Percentiles rank a stretch among this genome's conserved stretches.
These are phyloP conservation scores for Thamnidium elegans DNA, from an alignment of 192 early-diverging fungal species.

Conservation along the genomic window DNA sequence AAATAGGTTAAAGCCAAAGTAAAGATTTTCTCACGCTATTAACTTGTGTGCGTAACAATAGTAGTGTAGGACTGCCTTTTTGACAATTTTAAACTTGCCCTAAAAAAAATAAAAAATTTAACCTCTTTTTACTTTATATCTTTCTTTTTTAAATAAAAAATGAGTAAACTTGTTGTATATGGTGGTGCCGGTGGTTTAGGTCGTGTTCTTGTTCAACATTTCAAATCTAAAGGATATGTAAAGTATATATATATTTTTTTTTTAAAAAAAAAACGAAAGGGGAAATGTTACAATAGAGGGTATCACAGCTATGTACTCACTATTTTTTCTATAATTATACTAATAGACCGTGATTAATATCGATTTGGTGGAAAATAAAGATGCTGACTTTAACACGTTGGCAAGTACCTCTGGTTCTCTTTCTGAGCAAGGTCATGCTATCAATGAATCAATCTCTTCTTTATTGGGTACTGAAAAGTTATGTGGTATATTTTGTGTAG, in stretches of 20 bases:
- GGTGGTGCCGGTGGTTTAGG: constrained; percentile 93
- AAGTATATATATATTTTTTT: constrained; percentile 10
- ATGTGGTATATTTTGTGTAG: constrained; percentile 86
- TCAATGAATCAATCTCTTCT: constrained; percentile 39
- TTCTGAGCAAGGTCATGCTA: constrained; percentile 58
- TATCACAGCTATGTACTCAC: no score
- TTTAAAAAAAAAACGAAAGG: background rate
- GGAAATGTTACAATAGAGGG: background rate
- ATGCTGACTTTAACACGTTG: constrained; percentile 72
- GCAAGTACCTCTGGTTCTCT: constrained; percentile 49
- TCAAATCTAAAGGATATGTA: constrained; percentile 75
- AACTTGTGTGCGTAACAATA: background rate
- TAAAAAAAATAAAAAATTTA: background rate
- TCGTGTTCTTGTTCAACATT: constrained; percentile 63
- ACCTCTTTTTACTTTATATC: background rate
- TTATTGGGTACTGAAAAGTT: constrained; percentile 50
- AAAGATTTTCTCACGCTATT: background rate
- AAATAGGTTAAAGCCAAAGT: background rate
- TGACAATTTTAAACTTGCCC: no score
- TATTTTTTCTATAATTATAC: background rate
- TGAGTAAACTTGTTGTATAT: constrained; percentile 77
- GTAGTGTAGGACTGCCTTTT: background rate
- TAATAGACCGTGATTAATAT: constrained; percentile 71
- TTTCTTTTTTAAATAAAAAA: constrained; percentile 21
- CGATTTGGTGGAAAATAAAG: constrained; percentile 68